A percentile compares a stretch with the other conserved stretches of the same genome.
These are phyloP conservation scores for Trichophyton simii DNA, from an alignment of 2,329 filamentous ascomycete genomes.

Conservation along the genomic window DNA sequence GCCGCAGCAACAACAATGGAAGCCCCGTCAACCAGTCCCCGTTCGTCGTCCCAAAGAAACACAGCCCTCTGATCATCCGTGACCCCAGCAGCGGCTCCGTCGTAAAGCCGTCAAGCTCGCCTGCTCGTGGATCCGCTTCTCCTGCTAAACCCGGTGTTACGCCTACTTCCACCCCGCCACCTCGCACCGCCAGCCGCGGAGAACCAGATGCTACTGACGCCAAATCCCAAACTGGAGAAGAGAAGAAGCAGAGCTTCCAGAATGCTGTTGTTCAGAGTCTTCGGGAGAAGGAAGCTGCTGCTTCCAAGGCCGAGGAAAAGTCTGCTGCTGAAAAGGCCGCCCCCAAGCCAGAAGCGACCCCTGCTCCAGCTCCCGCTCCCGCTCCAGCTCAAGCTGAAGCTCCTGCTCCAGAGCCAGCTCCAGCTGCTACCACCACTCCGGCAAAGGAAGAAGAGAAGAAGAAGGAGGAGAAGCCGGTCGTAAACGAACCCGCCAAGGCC, in stretches of 20 bases:
- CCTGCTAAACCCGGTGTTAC: slow-evolving; percentile 41
- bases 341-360: slow-evolving; percentile 1
- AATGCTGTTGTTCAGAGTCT: slow-evolving; percentile 40
- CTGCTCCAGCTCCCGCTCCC: slow-evolving; percentile 4
- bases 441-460: slow-evolving; percentile 16
- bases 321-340: slow-evolving; percentile 14
- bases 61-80: slow-evolving; percentile 70
- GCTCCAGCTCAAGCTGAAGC: not conserved
- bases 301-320: slow-evolving; percentile 19
- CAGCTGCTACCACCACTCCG: slow-evolving; percentile 15
- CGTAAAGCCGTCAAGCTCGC: slow-evolving; percentile 55
- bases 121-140: slow-evolving; percentile 43
- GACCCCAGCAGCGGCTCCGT: slow-evolving; percentile 67
- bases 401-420: slow-evolving; percentile 3
- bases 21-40: slow-evolving; percentile 48
- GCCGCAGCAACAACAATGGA: slow-evolving; percentile 38
- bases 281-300: slow-evolving; percentile 19
- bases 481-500: slow-evolving; percentile 12
- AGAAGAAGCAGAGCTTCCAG: slow-evolving; percentile 68
- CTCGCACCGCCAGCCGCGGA: slow-evolving; percentile 55
- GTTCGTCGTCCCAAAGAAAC: slow-evolving; percentile 55
- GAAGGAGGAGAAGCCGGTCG: slow-evolving; percentile 23
- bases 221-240: slow-evolving; percentile 61
- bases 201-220: slow-evolving; percentile 55
- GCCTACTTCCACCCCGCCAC: slow-evolving; percentile 67